phyloP scores from a whole-genome alignment of 768 basidiomycete genomes.

The Naganishia vaughanmartiniae region DNA sequence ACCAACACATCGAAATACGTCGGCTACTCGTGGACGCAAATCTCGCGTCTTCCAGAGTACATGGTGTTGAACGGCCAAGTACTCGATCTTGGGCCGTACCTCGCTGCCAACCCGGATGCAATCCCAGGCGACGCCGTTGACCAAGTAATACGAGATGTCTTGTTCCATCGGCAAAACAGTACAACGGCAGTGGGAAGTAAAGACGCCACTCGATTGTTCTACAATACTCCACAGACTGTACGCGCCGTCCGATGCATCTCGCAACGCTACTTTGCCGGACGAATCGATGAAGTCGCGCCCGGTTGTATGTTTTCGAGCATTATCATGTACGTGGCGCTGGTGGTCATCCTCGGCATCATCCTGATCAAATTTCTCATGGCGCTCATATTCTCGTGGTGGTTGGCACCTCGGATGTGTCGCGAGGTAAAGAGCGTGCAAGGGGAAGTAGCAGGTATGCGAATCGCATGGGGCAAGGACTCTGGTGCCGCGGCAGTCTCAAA shows the following conservation, averaged over 20 bases:
- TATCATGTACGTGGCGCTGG: slow-evolving; percentile 82
- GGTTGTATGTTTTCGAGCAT: slow-evolving; percentile 89
- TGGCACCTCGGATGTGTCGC: slow-evolving; percentile 71
- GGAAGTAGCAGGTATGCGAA: neutral
- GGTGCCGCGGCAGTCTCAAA: neutral
- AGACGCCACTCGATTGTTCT: slow-evolving; percentile 86
- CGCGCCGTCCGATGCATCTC: slow-evolving; percentile 74
- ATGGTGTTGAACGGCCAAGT: slow-evolving; percentile 91
- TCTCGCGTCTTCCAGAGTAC: slow-evolving; percentile 67
- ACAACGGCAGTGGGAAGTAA: slow-evolving; percentile 61
- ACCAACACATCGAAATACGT: slow-evolving; percentile 66
- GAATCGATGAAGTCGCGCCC: slow-evolving; percentile 93
- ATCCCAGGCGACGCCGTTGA: slow-evolving; percentile 77
- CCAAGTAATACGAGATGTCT: slow-evolving; percentile 70
- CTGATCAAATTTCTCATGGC: slow-evolving; percentile 93
- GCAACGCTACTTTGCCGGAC: slow-evolving; percentile 84
- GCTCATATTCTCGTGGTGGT: slow-evolving; percentile 93
- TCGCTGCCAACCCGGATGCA: slow-evolving; percentile 66
- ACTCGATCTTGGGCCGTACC: slow-evolving; percentile 85
- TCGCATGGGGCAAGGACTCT: slow-evolving; percentile 59
- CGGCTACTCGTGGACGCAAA: slow-evolving; percentile 90
- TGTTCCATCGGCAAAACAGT: slow-evolving; percentile 48
- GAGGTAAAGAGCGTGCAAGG: slow-evolving; percentile 55
- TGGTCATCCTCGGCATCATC: slow-evolving; percentile 86
- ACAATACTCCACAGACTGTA: slow-evolving; percentile 64